These are phyloP conservation scores for Mycena pura DNA, from an alignment of 768 basidiomycete genomes.

Conservation along the genomic window DNA sequence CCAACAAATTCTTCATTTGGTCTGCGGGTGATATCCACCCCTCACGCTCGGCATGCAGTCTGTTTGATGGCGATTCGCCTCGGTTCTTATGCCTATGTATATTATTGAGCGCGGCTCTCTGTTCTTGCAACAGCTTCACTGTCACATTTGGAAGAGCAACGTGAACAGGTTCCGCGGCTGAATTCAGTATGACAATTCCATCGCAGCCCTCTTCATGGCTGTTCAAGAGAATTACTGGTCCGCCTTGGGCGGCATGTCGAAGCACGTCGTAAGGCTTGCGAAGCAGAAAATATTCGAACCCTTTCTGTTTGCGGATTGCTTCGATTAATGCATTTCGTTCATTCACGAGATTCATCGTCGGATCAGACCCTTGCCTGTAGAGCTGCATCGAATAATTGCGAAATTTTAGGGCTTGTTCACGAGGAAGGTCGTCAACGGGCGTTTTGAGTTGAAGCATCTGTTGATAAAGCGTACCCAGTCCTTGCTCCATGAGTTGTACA, in stretches of 20 bases:
- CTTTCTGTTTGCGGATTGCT: no score
- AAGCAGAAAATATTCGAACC: no score
- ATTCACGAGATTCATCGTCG: neutral
- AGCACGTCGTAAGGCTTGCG: no score
- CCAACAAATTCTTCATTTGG: neutral
- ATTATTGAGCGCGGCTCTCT: no score
- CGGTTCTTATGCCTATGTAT: neutral
- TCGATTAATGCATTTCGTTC: neutral
- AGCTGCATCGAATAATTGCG: neutral
- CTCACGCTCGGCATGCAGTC: neutral
- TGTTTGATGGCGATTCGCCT: neutral
- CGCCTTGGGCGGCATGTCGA: no score
- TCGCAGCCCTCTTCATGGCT: no score
- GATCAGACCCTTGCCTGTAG: neutral
- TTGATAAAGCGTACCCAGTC: neutral
- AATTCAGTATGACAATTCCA: neutral
- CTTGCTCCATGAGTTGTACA: neutral
- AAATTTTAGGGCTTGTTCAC: neutral
- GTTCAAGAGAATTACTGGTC: no score
- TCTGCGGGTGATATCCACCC: neutral
- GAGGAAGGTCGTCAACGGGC: neutral
- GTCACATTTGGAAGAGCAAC: no score
- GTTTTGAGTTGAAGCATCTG: slow-evolving; percentile 1
- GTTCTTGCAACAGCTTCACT: no score
- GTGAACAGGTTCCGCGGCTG: no score